Base-by-base conservation (phyloP, 768 basidiomycete genomes). In the Podaxis sp. region DNA sequence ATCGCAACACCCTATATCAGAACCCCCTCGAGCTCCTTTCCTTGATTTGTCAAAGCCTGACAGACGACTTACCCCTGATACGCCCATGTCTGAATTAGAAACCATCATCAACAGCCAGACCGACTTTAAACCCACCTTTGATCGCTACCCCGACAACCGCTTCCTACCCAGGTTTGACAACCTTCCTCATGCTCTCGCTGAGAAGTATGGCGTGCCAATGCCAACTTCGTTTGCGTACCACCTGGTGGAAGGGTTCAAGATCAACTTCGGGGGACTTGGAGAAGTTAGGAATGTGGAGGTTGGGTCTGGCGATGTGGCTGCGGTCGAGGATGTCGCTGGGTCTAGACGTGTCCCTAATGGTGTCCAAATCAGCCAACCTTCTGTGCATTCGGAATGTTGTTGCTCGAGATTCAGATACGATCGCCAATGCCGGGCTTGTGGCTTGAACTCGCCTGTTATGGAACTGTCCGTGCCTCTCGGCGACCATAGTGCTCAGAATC, bases 121-220 rank as follows among this genome's bases (percentile, higher is more conserved):
- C 30, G 37, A 24, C 22, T 40, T 51, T 38, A 22, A 59, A 17
- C 36, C 50, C 3, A 22, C 7, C 44, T 52, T 26, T 52, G 4
- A 36, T 36, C 36, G 24, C 22, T 59, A 48, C 30, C 40, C 60
- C 41, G 60, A 55, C 30, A 55, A 49, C 12, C 53, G 41, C n/a
- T 24, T 15, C 5, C 53, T 55, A 17, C 40, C 53, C 2, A 20
- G 44, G 7, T 38, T 28, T 15, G 20, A 41, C 26, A 60, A 37
- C 4, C 12, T 46, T n/a, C 30, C 33, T 48, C 20, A 15, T 2
- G 17, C 3, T 33, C 22, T 55, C 40, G n/a, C 33, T n/a, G 41
- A 48, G 22, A 46, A 46, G 6, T 22, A 46, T 30, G 49, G 11
- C 10, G 8, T 37, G 12, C 5, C 58, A 6, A 13, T n/a, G 3